Evolutionary conservation across 129 eudicot species (phyloP).

Genomic region (Helianthus tuberosus): DNA sequence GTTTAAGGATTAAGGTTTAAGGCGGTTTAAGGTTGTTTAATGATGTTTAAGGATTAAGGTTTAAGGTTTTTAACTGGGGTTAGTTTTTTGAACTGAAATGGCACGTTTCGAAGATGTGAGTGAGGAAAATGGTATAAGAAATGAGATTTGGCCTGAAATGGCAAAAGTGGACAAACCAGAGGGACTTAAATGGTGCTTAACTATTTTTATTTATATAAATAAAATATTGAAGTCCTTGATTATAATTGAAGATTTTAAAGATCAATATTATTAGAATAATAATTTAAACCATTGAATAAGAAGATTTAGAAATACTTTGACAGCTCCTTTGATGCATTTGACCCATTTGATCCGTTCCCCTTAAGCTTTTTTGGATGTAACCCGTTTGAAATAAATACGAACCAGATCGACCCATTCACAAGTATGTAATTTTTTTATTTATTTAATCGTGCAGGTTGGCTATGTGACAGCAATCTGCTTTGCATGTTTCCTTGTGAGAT

Average conservation of each 20-base stretch:
- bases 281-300: not conserved
- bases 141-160: too few species aligned
- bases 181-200: too few species aligned
- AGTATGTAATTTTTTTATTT: not conserved
- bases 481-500: slow-evolving; percentile 77
- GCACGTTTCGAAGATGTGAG: too few species aligned
- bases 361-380: not conserved
- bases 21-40: too few species aligned
- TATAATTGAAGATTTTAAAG: not conserved
- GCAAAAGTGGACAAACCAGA: too few species aligned
- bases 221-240: not conserved
- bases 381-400: not conserved
- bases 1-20: too few species aligned
- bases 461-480: slow-evolving; percentile 89
- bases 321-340: not conserved
- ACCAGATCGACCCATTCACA: not conserved
- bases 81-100: too few species aligned
- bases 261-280: not conserved
- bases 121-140: too few species aligned
- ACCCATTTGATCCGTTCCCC: not conserved
- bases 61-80: too few species aligned
- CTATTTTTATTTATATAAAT: too few species aligned
- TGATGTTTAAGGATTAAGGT: too few species aligned
- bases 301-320: not conserved
- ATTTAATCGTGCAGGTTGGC: slow-evolving; percentile 69